These are phyloP conservation scores for Coemansia umbellata DNA, from an alignment of 192 early-diverging fungal species.

Conservation along the genomic window DNA sequence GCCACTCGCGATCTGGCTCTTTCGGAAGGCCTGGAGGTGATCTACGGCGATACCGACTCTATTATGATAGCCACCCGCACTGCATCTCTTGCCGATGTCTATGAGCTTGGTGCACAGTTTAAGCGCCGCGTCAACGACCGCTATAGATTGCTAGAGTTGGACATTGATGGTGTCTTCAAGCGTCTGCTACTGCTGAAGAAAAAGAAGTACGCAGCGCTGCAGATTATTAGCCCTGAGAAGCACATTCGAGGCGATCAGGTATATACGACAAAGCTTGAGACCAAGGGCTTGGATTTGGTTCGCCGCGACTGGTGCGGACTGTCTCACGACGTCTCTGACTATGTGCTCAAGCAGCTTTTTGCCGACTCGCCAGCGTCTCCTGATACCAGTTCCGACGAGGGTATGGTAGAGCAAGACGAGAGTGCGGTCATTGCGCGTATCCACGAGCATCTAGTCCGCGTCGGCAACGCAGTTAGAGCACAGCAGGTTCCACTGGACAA, in stretches of 20 bases:
- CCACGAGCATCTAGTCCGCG: constrained; percentile 64
- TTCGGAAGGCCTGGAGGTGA: constrained; percentile 79
- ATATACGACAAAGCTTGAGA: constrained; percentile 59
- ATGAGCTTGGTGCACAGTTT: constrained; percentile 75
- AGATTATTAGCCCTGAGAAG: constrained; percentile 54
- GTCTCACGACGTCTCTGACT: constrained; percentile 83
- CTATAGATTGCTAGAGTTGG: constrained; percentile 94
- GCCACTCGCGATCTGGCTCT: constrained; percentile 85
- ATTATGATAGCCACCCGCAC: constrained; percentile 95
- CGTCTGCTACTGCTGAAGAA: constrained; percentile 92
- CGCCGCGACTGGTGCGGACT: constrained; percentile 97
- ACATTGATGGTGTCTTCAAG: constrained; percentile 91
- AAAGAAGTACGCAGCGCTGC: constrained; percentile 96
- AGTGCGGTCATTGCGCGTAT: constrained; percentile 76
- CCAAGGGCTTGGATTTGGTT: constrained; percentile 93
- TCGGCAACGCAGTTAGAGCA: constrained; percentile 68
- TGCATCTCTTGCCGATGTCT: constrained; percentile 64
- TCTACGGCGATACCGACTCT: constrained; percentile 99
- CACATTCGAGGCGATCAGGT: constrained; percentile 17
- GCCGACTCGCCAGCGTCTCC: constrained; percentile 31
- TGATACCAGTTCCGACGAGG: background rate
- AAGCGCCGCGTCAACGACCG: constrained; percentile 84
- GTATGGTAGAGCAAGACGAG: constrained; percentile 39
- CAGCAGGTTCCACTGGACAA: constrained; percentile 72
- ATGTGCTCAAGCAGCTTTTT: constrained; percentile 62